Percentiles rank a stretch among this genome's conserved stretches.
Conservation (phyloP, 306 rosid species). For the Inga laurina region DNA sequence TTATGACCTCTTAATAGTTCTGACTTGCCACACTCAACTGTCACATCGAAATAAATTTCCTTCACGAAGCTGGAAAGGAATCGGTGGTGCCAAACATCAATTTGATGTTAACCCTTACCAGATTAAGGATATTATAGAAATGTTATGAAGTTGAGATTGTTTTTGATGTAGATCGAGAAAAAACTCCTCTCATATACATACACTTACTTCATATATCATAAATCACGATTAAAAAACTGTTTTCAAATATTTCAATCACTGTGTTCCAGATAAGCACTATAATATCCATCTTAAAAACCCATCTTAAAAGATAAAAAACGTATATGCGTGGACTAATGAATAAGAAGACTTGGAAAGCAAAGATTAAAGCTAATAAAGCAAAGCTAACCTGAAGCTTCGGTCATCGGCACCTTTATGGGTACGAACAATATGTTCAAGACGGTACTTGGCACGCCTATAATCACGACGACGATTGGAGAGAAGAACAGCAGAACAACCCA, state of each 20-base stretch:
- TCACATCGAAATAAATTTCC: background rate
- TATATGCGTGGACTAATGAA: background rate
- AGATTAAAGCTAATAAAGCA: background rate
- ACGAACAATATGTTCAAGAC: slow-evolving; percentile 90
- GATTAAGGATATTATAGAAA: too few relatives aligned
- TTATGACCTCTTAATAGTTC: background rate
- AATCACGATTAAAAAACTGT: too few relatives aligned
- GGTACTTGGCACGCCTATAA: slow-evolving; percentile 71
- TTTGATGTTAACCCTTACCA: background rate
- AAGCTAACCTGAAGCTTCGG: slow-evolving; percentile 80
- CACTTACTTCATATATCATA: too few relatives aligned
- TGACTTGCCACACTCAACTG: background rate
- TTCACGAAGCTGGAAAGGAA: background rate
- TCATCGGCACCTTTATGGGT: slow-evolving; percentile 97
- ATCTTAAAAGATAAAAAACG: background rate
- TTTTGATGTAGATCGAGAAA: too few relatives aligned
- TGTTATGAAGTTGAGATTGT: too few relatives aligned
- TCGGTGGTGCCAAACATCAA: background rate
- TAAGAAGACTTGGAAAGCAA: background rate
- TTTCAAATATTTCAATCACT: too few relatives aligned
- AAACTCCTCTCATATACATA: too few relatives aligned
- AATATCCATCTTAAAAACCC: background rate
- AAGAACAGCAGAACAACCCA: slow-evolving; percentile 94
- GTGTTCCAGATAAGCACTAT: too few relatives aligned
- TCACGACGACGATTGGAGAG: slow-evolving; percentile 93